Evolutionary conservation across 495 filamentous ascomycete species (phyloP), one percentile per base, ranked within the genome.

Genomic region (Gamarada debralockiae): DNA sequence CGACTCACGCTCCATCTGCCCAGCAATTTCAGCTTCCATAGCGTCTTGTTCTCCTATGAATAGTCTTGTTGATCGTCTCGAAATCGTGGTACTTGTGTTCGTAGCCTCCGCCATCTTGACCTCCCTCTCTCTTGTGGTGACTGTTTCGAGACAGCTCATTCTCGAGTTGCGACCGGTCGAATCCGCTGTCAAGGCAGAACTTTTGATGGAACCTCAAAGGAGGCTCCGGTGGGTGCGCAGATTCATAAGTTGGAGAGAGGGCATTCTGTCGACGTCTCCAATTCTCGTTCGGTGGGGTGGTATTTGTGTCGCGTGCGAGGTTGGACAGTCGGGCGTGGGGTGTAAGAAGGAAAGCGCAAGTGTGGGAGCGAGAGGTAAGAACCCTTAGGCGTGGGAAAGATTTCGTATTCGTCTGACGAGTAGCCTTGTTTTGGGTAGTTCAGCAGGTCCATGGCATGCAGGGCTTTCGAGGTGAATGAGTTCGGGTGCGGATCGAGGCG

Each of bases 1-100:
- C 10, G 37, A 55, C 7, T 57, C 51, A 27, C 8, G 18, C 0
- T 23, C 20, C 22, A 45, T 27, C 9, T 40, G 40, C 15, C 15
- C 41, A 14, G 20, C 25, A 2, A 21, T 53, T 25, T 31, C 45
- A 0, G n/a, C 20, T 18, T 52, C 54, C 25, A 48, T 31, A 29
- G 18, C n/a, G 12, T 57, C 23, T 25, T 58, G 50, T 9, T 61
- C 48, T 17, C 55, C 48, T 8, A 23, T 27, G n/a, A 52, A 61
- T 3, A 46, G 22, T 27, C 59, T 50, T 15, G 55, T 52, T 22
- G 59, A 51, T 25, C 59, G 33, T 36, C 51, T 57, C 41, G 59
- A 61, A 21, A 61, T 29, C 13, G 38, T 49, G 2, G 38, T 20
- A 8, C 9, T 18, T 17, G 39, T 34, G 5, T 36, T 21, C 29